These are phyloP conservation scores for Helminthosporium solani DNA, from an alignment of 2,329 filamentous ascomycete species.

Conservation along the genomic window DNA sequence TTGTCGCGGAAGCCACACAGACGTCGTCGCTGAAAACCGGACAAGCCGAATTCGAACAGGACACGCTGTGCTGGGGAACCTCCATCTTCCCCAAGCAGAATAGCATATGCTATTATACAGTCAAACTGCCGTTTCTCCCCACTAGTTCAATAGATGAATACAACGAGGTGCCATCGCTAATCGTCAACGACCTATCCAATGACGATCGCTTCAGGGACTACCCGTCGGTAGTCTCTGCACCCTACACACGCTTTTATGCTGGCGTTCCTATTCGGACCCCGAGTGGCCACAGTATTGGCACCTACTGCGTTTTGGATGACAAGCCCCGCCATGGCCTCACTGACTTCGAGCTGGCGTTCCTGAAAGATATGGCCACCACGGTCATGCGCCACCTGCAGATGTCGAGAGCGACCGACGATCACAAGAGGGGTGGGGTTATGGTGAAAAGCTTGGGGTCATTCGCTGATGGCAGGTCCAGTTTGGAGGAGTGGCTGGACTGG, in stretches of 20 bases:
- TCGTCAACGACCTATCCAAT: constrained; percentile 35
- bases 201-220: constrained; percentile 43
- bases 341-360: constrained; percentile 52
- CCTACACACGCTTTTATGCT: constrained; percentile 52
- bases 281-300: constrained; percentile 60
- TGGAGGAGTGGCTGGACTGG: constrained; percentile 40
- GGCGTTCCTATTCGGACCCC: constrained; percentile 63
- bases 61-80: constrained; percentile 37
- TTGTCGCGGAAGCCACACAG: constrained; percentile 39
- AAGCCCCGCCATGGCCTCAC: constrained; percentile 55
- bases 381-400: constrained; percentile 64
- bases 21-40: constrained; percentile 32
- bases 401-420: constrained; percentile 54
- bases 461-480: constrained; percentile 37
- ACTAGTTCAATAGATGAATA: constrained; percentile 17
- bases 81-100: constrained; percentile 34
- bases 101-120: constrained; percentile 38
- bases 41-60: constrained; percentile 25
- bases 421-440: constrained; percentile 56
- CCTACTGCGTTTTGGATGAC: constrained; percentile 61
- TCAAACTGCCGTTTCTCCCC: constrained; percentile 28
- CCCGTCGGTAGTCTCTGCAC: constrained; percentile 35
- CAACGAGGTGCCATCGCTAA: constrained; percentile 25
- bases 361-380: constrained; percentile 57
- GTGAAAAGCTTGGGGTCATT: constrained; percentile 46